phyloP scores from a whole-genome alignment of 2,329 filamentous ascomycete genomes.

The Arthrobotrys pseudoclavata region DNA sequence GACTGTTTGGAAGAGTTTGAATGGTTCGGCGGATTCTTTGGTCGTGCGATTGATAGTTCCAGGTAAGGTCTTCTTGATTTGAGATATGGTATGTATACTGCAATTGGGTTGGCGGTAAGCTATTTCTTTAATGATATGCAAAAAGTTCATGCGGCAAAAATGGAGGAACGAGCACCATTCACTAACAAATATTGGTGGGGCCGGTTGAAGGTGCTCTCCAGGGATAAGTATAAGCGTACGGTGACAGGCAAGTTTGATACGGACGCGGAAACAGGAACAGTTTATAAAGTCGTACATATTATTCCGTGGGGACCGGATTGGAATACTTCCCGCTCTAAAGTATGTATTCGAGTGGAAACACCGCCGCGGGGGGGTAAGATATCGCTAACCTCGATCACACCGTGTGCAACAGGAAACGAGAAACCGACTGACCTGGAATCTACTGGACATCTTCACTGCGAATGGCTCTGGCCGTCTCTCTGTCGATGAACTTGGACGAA shows the following conservation, averaged over 20 bases:
- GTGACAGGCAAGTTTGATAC: background rate
- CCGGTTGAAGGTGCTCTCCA: background rate
- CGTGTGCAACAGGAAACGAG: background rate
- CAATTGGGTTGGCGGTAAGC: background rate
- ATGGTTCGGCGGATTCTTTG: slow-evolving; percentile 15
- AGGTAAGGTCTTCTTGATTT: background rate
- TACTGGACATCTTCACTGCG: background rate
- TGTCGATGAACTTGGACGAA: background rate
- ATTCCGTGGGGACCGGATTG: slow-evolving; percentile 10
- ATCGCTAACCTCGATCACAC: background rate
- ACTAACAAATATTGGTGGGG: background rate
- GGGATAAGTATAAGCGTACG: background rate
- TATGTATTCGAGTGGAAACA: background rate
- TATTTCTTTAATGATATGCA: background rate
- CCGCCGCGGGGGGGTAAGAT: background rate
- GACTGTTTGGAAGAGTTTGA: slow-evolving; percentile 2
- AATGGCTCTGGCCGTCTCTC: background rate
- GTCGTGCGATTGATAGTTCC: slow-evolving; percentile 14
- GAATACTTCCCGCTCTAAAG: background rate
- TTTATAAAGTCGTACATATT: slow-evolving; percentile 1
- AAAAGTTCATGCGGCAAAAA: background rate
- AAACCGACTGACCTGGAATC: background rate
- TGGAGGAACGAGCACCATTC: background rate
- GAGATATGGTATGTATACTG: background rate
- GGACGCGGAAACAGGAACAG: background rate